Percentiles rank a stretch among this genome's conserved stretches.
phyloP scores from a whole-genome alignment of 2,329 filamentous ascomycete species.

The Uncinocarpus reesii region DNA sequence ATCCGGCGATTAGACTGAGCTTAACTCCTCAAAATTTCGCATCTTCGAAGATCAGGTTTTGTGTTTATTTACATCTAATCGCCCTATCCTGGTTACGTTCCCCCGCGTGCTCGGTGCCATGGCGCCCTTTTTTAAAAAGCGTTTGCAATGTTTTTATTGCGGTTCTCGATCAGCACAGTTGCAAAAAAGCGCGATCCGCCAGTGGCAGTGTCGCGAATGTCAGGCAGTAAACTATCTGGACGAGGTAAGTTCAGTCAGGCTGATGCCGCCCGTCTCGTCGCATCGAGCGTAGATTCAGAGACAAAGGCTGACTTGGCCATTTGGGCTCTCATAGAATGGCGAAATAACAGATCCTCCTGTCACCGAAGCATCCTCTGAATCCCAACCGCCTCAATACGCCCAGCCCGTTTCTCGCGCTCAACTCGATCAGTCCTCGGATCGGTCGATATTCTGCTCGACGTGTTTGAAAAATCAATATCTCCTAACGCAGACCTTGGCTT shows the following conservation, averaged over 20 bases:
- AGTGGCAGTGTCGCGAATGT: conserved; percentile 67
- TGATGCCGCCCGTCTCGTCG: not conserved
- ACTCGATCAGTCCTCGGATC: conserved; percentile 26
- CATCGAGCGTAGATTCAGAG: not conserved
- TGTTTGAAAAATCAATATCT: conserved; percentile 86
- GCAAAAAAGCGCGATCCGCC: conserved; percentile 48
- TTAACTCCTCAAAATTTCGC: conserved; percentile 5
- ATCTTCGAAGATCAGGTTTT: not conserved
- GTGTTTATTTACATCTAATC: not conserved
- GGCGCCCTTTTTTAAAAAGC: conserved; percentile 35
- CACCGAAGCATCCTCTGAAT: conserved; percentile 41
- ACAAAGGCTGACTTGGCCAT: not conserved
- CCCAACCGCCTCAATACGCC: conserved; percentile 41
- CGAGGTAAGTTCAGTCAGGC: conserved; percentile 47
- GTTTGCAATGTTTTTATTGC: conserved; percentile 73
- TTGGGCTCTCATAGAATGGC: conserved; percentile 51
- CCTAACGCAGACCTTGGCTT: conserved; percentile 62
- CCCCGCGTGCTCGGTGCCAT: conserved; percentile 24
- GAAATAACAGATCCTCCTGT: conserved; percentile 80
- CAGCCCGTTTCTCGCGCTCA: conserved; percentile 35
- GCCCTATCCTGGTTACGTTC: not conserved
- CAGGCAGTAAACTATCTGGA: conserved; percentile 85
- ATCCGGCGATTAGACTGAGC: conserved; percentile 5
- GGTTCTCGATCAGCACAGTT: conserved; percentile 54
- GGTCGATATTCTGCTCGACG: conserved; percentile 56